phyloP scores from a whole-genome alignment of 1,139 yeast genomes.

The Zygoascus meyerae region DNA sequence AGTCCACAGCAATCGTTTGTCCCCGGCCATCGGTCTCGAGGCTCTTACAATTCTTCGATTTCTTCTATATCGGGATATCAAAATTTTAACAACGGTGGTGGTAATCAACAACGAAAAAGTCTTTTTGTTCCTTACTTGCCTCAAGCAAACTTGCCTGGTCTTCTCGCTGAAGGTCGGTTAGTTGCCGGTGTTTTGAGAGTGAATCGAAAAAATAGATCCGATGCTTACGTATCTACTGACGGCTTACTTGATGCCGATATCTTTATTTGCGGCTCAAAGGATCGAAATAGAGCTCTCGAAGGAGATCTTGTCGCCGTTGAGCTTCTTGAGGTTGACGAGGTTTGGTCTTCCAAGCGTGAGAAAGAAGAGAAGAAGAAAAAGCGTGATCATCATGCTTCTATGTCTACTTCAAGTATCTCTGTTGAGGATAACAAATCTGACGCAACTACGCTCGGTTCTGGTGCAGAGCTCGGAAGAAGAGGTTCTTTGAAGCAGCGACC shows the following conservation, averaged over 20 bases:
- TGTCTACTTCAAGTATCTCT: constrained; percentile 33
- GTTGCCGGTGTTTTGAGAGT: constrained; percentile 92
- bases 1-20: constrained; percentile 48
- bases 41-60: constrained; percentile 65
- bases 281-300: constrained; percentile 93
- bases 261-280: constrained; percentile 97
- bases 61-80: constrained; percentile 45
- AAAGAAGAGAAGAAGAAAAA: constrained; percentile 96
- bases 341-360: constrained; percentile 94
- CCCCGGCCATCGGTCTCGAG: constrained; percentile 75
- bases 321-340: constrained; percentile 89
- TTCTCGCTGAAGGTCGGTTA: constrained; percentile 81
- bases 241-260: constrained; percentile 94
- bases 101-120: constrained; percentile 57
- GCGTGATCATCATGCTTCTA: constrained; percentile 51
- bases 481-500: constrained; percentile 95
- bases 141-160: constrained; percentile 84
- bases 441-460: constrained; percentile 24
- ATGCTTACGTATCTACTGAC: constrained; percentile 95
- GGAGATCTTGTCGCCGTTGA: constrained; percentile 97
- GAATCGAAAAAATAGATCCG: constrained; percentile 91
- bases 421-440: constrained; percentile 34
- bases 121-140: constrained; percentile 94
- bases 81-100: constrained; percentile 23
- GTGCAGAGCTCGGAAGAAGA: constrained; percentile 43